These are phyloP conservation scores for Plectosphaerella sp. DNA, from an alignment of 2,329 filamentous ascomycete genomes.

Conservation along the genomic window DNA sequence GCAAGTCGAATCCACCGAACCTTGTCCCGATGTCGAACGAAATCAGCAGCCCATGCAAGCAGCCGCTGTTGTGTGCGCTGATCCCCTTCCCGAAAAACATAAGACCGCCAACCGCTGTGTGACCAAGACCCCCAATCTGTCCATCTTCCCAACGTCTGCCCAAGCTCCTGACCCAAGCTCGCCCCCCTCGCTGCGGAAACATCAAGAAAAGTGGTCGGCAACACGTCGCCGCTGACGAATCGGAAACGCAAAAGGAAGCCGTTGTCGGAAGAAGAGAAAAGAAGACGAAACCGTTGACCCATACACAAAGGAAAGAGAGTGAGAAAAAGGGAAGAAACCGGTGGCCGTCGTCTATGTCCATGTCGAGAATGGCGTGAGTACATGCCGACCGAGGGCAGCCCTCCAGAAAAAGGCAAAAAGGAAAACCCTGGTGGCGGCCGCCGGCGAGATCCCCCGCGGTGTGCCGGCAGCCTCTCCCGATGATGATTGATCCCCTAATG, in stretches of 20 bases:
- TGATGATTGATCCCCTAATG: slow-evolving; percentile 8
- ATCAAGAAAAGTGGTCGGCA: neutral
- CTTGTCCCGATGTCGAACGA: neutral
- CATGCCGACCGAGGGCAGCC: slow-evolving; percentile 11
- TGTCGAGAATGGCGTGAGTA: slow-evolving; percentile 10
- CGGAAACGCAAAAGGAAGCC: slow-evolving; percentile 3
- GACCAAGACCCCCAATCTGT: neutral
- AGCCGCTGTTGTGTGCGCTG: neutral
- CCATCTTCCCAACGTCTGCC: neutral
- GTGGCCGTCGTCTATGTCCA: slow-evolving; percentile 12
- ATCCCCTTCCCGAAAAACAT: neutral
- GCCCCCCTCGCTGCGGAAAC: neutral
- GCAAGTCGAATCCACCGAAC: no score
- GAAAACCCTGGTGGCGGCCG: slow-evolving; percentile 10
- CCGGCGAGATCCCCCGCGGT: slow-evolving; percentile 7
- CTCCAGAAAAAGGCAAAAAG: neutral
- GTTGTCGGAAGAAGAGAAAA: neutral
- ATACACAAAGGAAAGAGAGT: neutral
- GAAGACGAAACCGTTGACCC: slow-evolving; percentile 1
- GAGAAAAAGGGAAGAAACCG: neutral
- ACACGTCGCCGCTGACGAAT: neutral
- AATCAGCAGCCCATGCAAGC: neutral
- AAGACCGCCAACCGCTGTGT: neutral
- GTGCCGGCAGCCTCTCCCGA: neutral
- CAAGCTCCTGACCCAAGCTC: neutral